Percentiles rank a stretch among this genome's conserved stretches.
These are phyloP conservation scores for Penicillium nordicum DNA, from an alignment of 2,329 filamentous ascomycete species.

Conservation along the genomic window DNA sequence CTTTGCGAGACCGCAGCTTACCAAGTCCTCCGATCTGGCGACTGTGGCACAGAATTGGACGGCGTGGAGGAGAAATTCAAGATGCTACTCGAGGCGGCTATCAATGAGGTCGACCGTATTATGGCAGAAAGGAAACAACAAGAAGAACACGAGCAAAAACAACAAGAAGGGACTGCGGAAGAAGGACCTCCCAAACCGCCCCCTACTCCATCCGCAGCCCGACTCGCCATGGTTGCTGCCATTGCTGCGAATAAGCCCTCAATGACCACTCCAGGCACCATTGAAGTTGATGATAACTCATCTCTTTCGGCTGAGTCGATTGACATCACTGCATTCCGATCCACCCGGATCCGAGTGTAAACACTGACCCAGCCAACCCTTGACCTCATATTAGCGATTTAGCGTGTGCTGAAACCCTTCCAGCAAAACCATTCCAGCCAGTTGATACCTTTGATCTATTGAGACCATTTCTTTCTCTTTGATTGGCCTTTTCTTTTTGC, in stretches of 20 bases:
- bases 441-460: conserved; percentile 12
- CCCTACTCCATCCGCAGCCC: conserved; percentile 15
- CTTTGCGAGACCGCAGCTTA: conserved; percentile 85
- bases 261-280: conserved; percentile 21
- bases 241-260: conserved; percentile 20
- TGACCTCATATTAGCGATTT: conserved; percentile 18
- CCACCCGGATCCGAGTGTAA: conserved; percentile 25
- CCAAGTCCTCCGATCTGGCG: conserved; percentile 81
- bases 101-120: conserved; percentile 57
- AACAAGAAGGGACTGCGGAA: conserved; percentile 5
- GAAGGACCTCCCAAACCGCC: conserved; percentile 10
- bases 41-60: conserved; percentile 73
- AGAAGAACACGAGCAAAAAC: conserved; percentile 17
- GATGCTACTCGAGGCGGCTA: conserved; percentile 60
- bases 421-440: conserved; percentile 14
- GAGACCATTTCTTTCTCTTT: conserved; percentile 10
- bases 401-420: conserved; percentile 21
- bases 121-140: conserved; percentile 48
- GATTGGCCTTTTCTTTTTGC: not conserved
- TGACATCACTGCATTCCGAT: conserved; percentile 35
- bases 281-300: conserved; percentile 37
- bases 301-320: conserved; percentile 36
- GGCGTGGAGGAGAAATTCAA: conserved; percentile 64
- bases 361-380: not conserved
- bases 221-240: conserved; percentile 20